Conservation (phyloP, 768 basidiomycete genomes). For the Russula lepida region DNA sequence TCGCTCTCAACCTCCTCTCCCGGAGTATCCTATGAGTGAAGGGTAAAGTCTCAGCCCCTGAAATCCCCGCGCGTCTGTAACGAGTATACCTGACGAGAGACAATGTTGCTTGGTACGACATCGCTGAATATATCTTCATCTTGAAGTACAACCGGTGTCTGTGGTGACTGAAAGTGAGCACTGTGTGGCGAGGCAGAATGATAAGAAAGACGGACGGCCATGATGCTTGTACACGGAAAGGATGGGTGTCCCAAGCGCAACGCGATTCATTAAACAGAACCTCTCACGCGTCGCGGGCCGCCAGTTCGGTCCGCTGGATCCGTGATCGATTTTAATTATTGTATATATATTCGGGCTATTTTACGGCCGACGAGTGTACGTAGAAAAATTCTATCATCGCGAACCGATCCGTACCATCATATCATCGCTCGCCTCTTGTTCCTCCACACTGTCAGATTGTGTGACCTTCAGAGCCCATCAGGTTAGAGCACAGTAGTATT, state of each 20-base stretch:
- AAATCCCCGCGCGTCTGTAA: neutral
- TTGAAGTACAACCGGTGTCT: conserved; percentile 25
- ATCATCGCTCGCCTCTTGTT: conserved; percentile 80
- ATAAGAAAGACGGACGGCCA: conserved; percentile 20
- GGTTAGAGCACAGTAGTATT: neutral
- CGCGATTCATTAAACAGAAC: neutral
- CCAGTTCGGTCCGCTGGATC: conserved; percentile 13
- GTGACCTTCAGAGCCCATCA: conserved; percentile 49
- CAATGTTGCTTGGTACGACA: conserved; percentile 84
- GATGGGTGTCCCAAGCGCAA: neutral
- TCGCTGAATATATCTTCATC: conserved; percentile 86
- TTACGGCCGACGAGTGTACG: no score
- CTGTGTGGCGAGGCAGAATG: neutral
- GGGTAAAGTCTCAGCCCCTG: conserved; percentile 22
- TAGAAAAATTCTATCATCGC: conserved; percentile 29
- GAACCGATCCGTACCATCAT: conserved; percentile 70
- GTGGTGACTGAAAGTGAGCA: neutral
- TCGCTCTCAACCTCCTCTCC: conserved; percentile 72
- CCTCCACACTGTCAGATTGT: conserved; percentile 75
- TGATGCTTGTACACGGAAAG: conserved; percentile 4
- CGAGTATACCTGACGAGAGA: conserved; percentile 68
- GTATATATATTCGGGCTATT: no score
- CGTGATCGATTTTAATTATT: conserved; percentile 22
- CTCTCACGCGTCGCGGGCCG: conserved; percentile 15
- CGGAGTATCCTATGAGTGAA: conserved; percentile 45